Evolutionary conservation across 139 green algal genomes (phyloP).

Genomic region (Volvox africanus): DNA sequence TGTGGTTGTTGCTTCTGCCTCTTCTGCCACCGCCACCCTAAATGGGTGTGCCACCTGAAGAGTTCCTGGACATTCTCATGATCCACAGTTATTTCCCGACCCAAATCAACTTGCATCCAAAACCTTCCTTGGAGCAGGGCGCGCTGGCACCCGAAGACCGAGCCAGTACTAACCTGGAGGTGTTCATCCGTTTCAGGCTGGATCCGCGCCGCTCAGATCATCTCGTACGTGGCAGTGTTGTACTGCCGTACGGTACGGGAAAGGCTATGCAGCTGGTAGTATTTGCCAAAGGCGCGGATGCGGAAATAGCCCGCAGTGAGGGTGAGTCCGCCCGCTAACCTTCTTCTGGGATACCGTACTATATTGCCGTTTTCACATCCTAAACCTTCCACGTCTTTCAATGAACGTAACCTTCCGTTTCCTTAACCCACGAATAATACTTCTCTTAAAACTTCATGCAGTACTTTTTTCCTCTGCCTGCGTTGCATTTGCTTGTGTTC

Average conservation of each 20-base stretch:
- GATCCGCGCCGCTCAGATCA: slow-evolving; percentile 60
- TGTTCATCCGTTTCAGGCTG: not conserved
- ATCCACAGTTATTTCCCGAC: not conserved
- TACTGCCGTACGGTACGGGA: slow-evolving; percentile 87
- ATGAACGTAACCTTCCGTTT: too few species aligned
- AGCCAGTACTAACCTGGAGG: not conserved
- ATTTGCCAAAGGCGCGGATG: slow-evolving; percentile 83
- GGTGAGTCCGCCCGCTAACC: not conserved
- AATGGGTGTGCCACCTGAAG: not conserved
- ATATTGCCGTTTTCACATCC: too few species aligned
- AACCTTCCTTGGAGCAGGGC: not conserved
- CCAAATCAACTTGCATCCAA: too few species aligned
- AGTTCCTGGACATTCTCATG: too few species aligned
- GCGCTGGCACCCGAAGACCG: not conserved
- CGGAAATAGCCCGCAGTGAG: slow-evolving; percentile 67
- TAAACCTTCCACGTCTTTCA: too few species aligned
- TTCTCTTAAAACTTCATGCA: too few species aligned
- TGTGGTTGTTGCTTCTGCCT: not conserved
- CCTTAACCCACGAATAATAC: too few species aligned
- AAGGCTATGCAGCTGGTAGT: slow-evolving; percentile 79
- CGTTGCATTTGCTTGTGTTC: too few species aligned
- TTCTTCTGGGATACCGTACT: too few species aligned
- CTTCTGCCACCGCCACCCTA: not conserved
- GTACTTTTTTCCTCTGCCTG: too few species aligned
- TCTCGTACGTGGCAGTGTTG: slow-evolving; percentile 79